A percentile compares a stretch with the other conserved stretches of the same genome.
phyloP scores from a whole-genome alignment of 176 grass and related monocot genomes.

The Carex cristatella region DNA sequence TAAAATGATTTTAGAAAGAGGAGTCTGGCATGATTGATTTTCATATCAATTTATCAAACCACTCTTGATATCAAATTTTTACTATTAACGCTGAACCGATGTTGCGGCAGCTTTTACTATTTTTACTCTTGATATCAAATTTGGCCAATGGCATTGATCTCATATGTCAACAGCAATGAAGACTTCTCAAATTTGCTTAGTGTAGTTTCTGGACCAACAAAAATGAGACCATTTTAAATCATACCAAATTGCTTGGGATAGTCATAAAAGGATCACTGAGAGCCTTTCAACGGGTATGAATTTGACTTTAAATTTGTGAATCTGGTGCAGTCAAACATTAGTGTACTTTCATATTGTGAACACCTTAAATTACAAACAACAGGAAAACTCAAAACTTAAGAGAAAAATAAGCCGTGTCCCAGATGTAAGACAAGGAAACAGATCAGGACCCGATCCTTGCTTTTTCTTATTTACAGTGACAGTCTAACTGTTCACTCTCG shows the following conservation, averaged over 20 bases:
- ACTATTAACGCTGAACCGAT: too few species aligned
- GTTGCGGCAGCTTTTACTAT: too few species aligned
- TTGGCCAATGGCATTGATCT: conserved; percentile 70
- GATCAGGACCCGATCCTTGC: too few species aligned
- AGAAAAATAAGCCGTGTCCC: neutral
- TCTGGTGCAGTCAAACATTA: neutral
- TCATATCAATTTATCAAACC: too few species aligned
- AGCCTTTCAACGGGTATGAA: neutral
- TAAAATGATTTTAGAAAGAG: too few species aligned
- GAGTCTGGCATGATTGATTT: too few species aligned
- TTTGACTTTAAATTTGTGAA: too few species aligned
- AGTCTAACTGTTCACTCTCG: too few species aligned
- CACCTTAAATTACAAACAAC: neutral
- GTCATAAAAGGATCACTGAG: neutral
- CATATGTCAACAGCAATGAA: conserved; percentile 66
- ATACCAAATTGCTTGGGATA: neutral
- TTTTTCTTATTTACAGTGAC: too few species aligned
- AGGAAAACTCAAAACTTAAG: neutral
- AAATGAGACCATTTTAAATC: neutral
- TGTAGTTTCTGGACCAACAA: conserved; percentile 56
- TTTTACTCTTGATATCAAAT: neutral
- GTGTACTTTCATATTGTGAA: neutral
- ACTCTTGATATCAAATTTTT: too few species aligned
- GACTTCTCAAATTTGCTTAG: conserved; percentile 75
- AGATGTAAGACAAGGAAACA: neutral